Evolutionary conservation across 306 rosid genomes (phyloP).

Genomic region (Echinosophora koreensis): DNA sequence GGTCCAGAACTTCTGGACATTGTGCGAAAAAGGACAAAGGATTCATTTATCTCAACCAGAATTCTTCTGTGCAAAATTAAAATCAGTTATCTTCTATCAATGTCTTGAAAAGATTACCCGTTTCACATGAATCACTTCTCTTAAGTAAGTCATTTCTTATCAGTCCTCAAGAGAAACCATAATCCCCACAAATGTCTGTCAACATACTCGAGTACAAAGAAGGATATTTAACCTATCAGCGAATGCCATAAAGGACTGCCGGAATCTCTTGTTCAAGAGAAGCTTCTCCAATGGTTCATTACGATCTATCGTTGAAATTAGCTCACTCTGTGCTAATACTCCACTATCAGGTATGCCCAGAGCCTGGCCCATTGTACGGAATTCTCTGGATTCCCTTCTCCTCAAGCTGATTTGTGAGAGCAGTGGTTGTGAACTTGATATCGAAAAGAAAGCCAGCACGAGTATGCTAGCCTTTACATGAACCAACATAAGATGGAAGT

Average conservation of each 20-base stretch:
- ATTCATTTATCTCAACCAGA: constrained; percentile 37
- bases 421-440: constrained; percentile 96
- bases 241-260: constrained; percentile 91
- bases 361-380: constrained; percentile 92
- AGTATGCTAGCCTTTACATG: constrained; percentile 85
- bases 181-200: constrained; percentile 11
- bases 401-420: constrained; percentile 94
- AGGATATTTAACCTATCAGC: constrained; percentile 79
- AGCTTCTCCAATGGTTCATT: constrained; percentile 86
- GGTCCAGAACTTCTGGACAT: constrained; percentile 30
- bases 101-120: constrained; percentile 11
- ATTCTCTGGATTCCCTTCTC: constrained; percentile 72
- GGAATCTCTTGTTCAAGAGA: constrained; percentile 82
- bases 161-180: constrained; percentile 3
- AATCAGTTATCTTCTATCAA: constrained; percentile 25
- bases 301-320: constrained; percentile 64
- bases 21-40: constrained; percentile 2
- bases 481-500: constrained; percentile 48
- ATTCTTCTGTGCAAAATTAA: constrained; percentile 28
- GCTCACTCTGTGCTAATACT: constrained; percentile 65
- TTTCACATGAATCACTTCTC: constrained; percentile 31
- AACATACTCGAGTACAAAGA: constrained; percentile 28
- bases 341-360: constrained; percentile 96
- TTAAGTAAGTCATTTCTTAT: constrained; percentile 24
- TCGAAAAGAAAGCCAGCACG: constrained; percentile 81